Evolutionary conservation across 2,329 filamentous ascomycete species (phyloP), one percentile per base, ranked within the genome.

Genomic region (Purpureocillium lavendulum): DNA sequence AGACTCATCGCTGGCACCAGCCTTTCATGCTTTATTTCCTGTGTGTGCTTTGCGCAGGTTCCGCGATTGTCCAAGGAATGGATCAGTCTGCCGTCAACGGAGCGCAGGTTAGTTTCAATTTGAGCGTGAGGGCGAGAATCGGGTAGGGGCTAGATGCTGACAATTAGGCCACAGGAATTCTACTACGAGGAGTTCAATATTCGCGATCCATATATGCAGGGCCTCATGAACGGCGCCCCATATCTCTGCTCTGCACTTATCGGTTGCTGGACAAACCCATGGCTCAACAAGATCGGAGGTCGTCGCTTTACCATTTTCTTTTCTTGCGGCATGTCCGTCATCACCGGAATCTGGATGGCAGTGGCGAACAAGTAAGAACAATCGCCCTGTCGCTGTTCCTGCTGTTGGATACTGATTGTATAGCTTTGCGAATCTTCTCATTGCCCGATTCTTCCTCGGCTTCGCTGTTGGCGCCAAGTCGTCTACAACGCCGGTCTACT

Each of bases 391-490:
- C 33, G 12, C 21, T 26, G 5, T 26, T 26, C 10, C 6, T 26
- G 6, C 21, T 5, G 6, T 6, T 26, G 6, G 10, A 26, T 26
- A 10, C 21, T 26, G 10, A 26, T 10, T 26, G 6, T 35, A 7
- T 17, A 36, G 34, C 13, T 36, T 16, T 26, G 34, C 17, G 12
- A 42, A 76, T 67, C 68, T 84, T 44, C 70, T 86, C 42, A 62
- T 76, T 37, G 76, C 75, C 35, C 73, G 82, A 17, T 77, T 85
- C 47, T 64, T 77, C 12, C 69, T 86, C 41, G 83, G 83, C 1
- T 71, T 87, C 31, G 80, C 76, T 2, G 80, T 84, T 47, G 80
- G 80, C 7, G 69, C 76, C 26, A 83, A 83, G 53, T 73, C 74
- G 11, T 71, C 70, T 4, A 76, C 69, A 1, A 75, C 80, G 0